Evolutionary conservation across 768 basidiomycete genomes (phyloP).

Genomic region (Cytidiella melzeri): DNA sequence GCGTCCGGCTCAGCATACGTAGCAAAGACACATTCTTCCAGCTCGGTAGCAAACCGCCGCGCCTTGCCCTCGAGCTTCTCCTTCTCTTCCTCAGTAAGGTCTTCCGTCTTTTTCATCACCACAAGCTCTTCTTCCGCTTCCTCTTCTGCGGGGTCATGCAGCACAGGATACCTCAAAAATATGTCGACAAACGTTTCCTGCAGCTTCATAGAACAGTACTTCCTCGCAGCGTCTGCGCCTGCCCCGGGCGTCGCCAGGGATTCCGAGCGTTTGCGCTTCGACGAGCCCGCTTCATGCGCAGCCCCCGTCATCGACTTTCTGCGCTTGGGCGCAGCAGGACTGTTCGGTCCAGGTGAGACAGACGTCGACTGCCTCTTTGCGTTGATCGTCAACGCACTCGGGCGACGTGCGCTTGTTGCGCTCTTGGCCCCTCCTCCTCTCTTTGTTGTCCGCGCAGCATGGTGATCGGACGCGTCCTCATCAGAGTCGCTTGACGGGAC

Average conservation of each 20-base stretch:
- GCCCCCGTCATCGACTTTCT: conserved; percentile 42
- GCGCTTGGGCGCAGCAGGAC: conserved; percentile 45
- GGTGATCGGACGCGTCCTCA: conserved; percentile 13
- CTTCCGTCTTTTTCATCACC: conserved; percentile 39
- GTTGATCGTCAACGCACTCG: conserved; percentile 12
- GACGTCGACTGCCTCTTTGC: conserved; percentile 6
- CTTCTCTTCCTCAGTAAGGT: conserved; percentile 57
- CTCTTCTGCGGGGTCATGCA: conserved; percentile 17
- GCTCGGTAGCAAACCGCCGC: conserved; percentile 57
- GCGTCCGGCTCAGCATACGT: conserved; percentile 68
- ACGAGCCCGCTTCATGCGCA: conserved; percentile 32
- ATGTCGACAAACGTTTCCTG: conserved; percentile 66
- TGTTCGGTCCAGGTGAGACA: conserved; percentile 12
- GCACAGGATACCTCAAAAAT: conserved; percentile 64
- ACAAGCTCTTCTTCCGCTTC: conserved; percentile 22
- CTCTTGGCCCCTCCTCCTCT: conserved; percentile 3
- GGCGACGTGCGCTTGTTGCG: conserved; percentile 16
- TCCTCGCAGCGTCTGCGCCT: conserved; percentile 67
- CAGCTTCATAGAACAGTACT: conserved; percentile 75
- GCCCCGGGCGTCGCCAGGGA: conserved; percentile 26
- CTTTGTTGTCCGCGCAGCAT: too few relatives aligned
- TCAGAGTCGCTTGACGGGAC: conserved; percentile 32
- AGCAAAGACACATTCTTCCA: conserved; percentile 75
- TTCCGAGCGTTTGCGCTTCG: conserved; percentile 44
- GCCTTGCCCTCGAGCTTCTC: conserved; percentile 49